Base-by-base conservation (phyloP, 2,329 filamentous ascomycete species). In the Colletotrichum tabaci region DNA sequence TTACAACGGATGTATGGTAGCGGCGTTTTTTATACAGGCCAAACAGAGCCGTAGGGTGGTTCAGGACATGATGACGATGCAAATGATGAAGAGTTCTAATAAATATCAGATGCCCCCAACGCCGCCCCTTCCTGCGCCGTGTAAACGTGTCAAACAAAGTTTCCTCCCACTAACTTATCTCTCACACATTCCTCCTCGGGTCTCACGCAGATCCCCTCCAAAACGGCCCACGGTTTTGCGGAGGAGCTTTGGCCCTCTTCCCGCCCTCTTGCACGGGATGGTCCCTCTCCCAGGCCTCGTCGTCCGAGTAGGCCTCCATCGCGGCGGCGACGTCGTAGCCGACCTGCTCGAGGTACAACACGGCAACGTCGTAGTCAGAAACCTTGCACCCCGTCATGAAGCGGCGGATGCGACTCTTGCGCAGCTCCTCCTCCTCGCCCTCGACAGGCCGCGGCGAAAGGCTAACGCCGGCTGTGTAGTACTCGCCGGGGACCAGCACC, bases 331-430 rank as follows among this genome's bases (percentile, higher is more conserved):
- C 82, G 75, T 94, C 87, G 79, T 93, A 94, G 9, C 86, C 85
- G 26, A 86, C 84, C 79, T 94, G 91, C 77, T 94, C 88, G 53
- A 96, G 86, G 79, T 96, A 96, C 23, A 95, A 79, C 38, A 93
- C 79, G 1, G 94, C 94, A 61, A 94, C 85, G 78, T 94, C 92
- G 82, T 91, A 95, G 84, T 95, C 92, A 30, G 89, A 84, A 38
- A 94, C 92, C 79, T 96, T 96, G 82, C 91, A 94, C 1, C 87
- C 86, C 2, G 94, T 90, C 93, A 95, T 95, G 85, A 92, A 96
- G 73, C 92, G 88, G 52, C 94, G 86, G 44, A 96, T 87, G 77
- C 91, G 91, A 21, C 84, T 86, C 82, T 94, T 95, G 73, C 90
- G 87, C 61, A 88, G 84, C 81, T 93, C 91, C 77, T 94, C 93